Percentiles rank a stretch among this genome's conserved stretches.
phyloP scores from a whole-genome alignment of 2,329 filamentous ascomycete species.

The Colletotrichum falcatum region DNA sequence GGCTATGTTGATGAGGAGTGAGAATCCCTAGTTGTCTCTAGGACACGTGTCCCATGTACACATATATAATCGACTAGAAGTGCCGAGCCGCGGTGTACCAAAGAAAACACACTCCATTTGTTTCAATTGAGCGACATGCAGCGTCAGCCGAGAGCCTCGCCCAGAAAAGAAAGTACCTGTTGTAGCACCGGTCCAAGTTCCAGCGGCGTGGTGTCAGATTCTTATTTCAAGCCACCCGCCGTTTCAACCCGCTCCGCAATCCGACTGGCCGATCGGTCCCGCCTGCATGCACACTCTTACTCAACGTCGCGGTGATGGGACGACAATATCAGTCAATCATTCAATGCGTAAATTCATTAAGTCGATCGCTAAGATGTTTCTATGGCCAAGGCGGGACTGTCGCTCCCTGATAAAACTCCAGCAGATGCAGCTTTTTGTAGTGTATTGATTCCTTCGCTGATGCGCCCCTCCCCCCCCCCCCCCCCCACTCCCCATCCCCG shows the following conservation, averaged over 20 bases:
- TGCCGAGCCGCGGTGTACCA: background rate
- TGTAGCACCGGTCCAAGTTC: background rate
- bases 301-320: background rate
- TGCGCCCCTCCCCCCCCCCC: background rate
- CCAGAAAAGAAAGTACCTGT: too few relatives aligned
- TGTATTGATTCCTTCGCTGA: conserved; percentile 4
- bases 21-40: conserved; percentile 5
- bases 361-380: conserved; percentile 25
- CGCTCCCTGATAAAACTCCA: conserved; percentile 24
- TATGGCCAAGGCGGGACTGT: background rate
- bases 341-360: conserved; percentile 37
- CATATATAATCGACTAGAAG: conserved; percentile 12
- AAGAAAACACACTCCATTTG: background rate
- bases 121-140: background rate
- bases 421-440: conserved; percentile 15
- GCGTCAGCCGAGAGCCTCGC: conserved; percentile 1
- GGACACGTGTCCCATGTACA: conserved; percentile 19
- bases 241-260: background rate
- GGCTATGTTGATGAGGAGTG: conserved; percentile 75
- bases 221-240: conserved; percentile 11
- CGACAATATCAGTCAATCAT: conserved; percentile 22
- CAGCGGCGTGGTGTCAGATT: conserved; percentile 10
- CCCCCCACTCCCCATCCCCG: background rate
- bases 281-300: background rate
- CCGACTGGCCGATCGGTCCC: background rate